Conservation (phyloP, 31 red algal species). For the Asparagopsis taxiformis region DNA sequence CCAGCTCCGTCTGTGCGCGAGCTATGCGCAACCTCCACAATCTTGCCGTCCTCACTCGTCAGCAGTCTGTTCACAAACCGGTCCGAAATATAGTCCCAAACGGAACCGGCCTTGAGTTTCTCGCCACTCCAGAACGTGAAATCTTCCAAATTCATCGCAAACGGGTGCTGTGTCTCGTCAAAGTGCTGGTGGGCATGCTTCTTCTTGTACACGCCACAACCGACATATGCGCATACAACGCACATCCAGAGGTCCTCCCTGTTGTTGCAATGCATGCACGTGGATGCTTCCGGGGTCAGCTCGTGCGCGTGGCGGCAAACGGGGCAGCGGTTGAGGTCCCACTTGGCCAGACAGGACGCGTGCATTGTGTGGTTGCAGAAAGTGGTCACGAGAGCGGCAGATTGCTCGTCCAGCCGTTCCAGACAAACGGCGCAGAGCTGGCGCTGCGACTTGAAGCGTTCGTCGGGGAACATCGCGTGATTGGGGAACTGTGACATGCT, state of each 20-base stretch:
- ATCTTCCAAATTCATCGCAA: constrained; percentile 66
- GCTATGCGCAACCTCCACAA: constrained; percentile 47
- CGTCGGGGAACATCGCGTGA: constrained; percentile 22
- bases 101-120: constrained; percentile 62
- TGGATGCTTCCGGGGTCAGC: constrained; percentile 64
- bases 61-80: constrained; percentile 91
- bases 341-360: constrained; percentile 72
- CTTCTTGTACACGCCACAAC: constrained; percentile 87
- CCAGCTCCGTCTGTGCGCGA: constrained; percentile 8
- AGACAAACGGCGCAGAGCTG: constrained; percentile 82
- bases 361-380: constrained; percentile 92
- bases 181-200: constrained; percentile 87
- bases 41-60: constrained; percentile 72
- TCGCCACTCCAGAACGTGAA: constrained; percentile 62
- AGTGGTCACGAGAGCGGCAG: constrained; percentile 61
- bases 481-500: constrained; percentile 2
- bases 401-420: constrained; percentile 45
- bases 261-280: constrained; percentile 80
- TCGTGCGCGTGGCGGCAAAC: constrained; percentile 81
- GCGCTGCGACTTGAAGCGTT: constrained; percentile 13
- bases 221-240: constrained; percentile 90
- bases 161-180: constrained; percentile 80
- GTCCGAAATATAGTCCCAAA: constrained; percentile 95
- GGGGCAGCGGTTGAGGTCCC: constrained; percentile 82
- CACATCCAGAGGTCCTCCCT: constrained; percentile 90